Conservation (phyloP, 495 filamentous ascomycete genomes). For the Podospora sp. region DNA sequence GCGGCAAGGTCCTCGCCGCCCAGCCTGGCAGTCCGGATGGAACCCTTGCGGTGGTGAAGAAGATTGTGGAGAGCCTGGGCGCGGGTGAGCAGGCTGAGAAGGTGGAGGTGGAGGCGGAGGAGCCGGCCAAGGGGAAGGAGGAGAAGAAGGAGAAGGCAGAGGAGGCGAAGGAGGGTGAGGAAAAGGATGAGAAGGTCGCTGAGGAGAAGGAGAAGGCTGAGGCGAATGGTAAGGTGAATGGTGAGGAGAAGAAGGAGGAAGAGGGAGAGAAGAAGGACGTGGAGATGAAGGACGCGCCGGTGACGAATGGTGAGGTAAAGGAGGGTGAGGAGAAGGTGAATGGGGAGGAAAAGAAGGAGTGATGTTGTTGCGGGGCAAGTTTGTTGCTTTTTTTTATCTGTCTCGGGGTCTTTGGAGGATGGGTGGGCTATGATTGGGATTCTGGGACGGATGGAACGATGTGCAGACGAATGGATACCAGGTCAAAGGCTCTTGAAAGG, state of each 20-base stretch:
- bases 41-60: conserved; percentile 61
- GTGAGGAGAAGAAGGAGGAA: not conserved
- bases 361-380: not conserved
- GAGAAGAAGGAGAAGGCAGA: conserved; percentile 16
- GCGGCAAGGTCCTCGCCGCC: conserved; percentile 64
- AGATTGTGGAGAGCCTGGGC: conserved; percentile 44
- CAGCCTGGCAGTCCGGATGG: conserved; percentile 61
- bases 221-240: not conserved
- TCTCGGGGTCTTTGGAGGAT: not conserved
- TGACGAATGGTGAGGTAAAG: conserved; percentile 17
- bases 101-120: conserved; percentile 23
- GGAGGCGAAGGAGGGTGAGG: not conserved
- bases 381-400: not conserved
- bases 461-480: conserved; percentile 7
- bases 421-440: not conserved
- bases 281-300: conserved; percentile 30
- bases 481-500: not conserved
- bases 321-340: not conserved
- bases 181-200: conserved; percentile 22
- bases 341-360: conserved; percentile 13
- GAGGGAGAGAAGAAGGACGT: conserved; percentile 29
- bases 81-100: conserved; percentile 28
- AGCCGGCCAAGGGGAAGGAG: conserved; percentile 23
- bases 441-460: not conserved
- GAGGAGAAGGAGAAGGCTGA: conserved; percentile 23